Evolutionary conservation across 306 rosid species (phyloP), one percentile per base, ranked within the genome.

Genomic region (Prunus mume): DNA sequence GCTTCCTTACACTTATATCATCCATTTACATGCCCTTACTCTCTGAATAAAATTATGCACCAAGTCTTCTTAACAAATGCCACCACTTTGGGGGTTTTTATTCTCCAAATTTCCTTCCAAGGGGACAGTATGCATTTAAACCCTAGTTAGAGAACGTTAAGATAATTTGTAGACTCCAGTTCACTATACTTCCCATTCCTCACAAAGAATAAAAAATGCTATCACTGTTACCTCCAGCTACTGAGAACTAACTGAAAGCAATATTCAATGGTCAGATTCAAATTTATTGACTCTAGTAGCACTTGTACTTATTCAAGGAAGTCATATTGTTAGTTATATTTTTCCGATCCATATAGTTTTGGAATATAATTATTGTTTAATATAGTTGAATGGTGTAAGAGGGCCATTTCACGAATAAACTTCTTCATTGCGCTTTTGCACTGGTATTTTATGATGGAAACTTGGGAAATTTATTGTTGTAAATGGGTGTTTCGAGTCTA

Each of bases 381-480:
- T 28, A 17, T 15, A 30, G 20, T 30, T 28, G 20, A 63, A 15
- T 17, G 45, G 46, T 17, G 7, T 30, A 17, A 2, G 46, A 63
- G 43, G 68, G 68, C 46, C 46, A 28, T 13, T 63, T 30, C 30
- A 30, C 68, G 7, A 12, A 63, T 30, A 30, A 30, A 63, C 68
- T 63, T 52, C 22, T 52, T 63, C 68, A 1, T 63, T 15, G 68
- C 0, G 46, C 45, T 63, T 28, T 30, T 30, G 12, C 22, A 63
- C 12, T 28, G 20, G 46, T 30, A 30, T 30, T 63, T 5, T 17
- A n/a, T 30, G n/a, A 12, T 28, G 22, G 9, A 60, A 68, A 65
- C 64, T 68, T 62, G 28, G 64, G 80, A 79, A 68, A 73, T 61
- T 30, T 76, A 14, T 34, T 43, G 45, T 76, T 22, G 7, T 61